Percentiles rank a stretch among this genome's conserved stretches.
Conservation (phyloP, 306 rosid genomes). For the Canavalia gladiata region DNA sequence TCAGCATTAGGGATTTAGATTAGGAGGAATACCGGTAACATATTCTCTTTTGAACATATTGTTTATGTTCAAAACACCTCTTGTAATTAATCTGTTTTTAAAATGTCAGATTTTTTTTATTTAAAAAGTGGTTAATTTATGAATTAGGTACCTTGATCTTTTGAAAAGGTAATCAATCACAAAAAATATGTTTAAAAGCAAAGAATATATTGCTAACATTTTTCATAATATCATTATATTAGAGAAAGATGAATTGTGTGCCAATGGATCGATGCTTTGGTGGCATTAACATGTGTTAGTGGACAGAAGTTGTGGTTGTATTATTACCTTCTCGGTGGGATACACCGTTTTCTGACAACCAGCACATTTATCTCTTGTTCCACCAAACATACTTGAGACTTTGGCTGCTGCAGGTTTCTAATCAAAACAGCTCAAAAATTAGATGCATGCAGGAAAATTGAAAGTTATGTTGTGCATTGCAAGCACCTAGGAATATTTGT, state of each 20-base stretch:
- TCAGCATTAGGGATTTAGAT: slow-evolving; percentile 8
- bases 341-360: slow-evolving; percentile 94
- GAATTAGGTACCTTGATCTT: too few relatives aligned
- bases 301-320: background rate
- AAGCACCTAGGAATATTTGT: slow-evolving; percentile 13
- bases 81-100: too few relatives aligned
- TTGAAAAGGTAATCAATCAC: too few relatives aligned
- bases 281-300: background rate
- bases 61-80: too few relatives aligned
- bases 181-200: too few relatives aligned
- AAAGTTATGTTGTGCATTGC: slow-evolving; percentile 14
- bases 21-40: background rate
- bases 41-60: too few relatives aligned
- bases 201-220: too few relatives aligned
- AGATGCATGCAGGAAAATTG: slow-evolving; percentile 33
- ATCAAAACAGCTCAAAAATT: slow-evolving; percentile 39
- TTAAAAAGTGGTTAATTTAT: too few relatives aligned
- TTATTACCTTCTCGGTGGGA: slow-evolving; percentile 93
- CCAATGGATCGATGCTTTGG: slow-evolving; percentile 4
- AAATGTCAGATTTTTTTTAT: too few relatives aligned
- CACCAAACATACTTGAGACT: slow-evolving; percentile 85
- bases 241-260: background rate
- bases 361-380: slow-evolving; percentile 95
- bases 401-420: slow-evolving; percentile 83
- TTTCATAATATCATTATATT: too few relatives aligned